Percentiles rank a stretch among this genome's conserved stretches.
Evolutionary conservation across 225 moss, liverwort and hornwort species (phyloP).

Genomic region (Pseudoscleropodium purum): DNA sequence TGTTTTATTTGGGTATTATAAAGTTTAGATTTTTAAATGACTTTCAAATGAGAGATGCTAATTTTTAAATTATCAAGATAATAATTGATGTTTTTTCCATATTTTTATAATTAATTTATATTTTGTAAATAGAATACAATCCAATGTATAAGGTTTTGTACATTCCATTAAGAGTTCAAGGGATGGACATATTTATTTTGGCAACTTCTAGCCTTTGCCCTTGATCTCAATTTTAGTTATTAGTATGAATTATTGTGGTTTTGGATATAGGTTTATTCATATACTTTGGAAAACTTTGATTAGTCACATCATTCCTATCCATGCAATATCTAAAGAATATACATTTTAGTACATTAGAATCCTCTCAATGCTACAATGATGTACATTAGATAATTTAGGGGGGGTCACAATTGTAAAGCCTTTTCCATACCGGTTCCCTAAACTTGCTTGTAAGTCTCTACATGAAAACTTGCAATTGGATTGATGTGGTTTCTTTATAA

Average conservation of each 20-base stretch:
- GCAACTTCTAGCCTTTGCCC: neutral
- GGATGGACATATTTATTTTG: neutral
- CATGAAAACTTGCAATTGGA: neutral
- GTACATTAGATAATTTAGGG: rapidly evolving
- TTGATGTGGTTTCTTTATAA: no score
- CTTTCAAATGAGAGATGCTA: neutral
- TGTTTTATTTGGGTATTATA: neutral
- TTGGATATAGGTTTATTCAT: neutral
- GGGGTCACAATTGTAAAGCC: neutral
- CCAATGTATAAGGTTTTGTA: no score
- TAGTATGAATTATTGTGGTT: neutral
- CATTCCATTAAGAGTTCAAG: rapidly evolving
- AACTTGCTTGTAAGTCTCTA: neutral
- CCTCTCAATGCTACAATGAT: neutral
- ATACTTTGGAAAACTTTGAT: neutral
- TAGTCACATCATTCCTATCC: neutral
- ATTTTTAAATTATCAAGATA: neutral
- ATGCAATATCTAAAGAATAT: neutral
- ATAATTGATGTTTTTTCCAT: neutral
- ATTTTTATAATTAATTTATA: neutral
- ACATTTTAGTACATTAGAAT: neutral
- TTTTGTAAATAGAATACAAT: neutral
- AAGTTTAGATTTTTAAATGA: neutral
- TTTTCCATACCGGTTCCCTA: rapidly evolving
- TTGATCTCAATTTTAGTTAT: neutral